Evolutionary conservation across 441 rosid species (phyloP).

Genomic region (Bocquillonia castaneifolia): DNA sequence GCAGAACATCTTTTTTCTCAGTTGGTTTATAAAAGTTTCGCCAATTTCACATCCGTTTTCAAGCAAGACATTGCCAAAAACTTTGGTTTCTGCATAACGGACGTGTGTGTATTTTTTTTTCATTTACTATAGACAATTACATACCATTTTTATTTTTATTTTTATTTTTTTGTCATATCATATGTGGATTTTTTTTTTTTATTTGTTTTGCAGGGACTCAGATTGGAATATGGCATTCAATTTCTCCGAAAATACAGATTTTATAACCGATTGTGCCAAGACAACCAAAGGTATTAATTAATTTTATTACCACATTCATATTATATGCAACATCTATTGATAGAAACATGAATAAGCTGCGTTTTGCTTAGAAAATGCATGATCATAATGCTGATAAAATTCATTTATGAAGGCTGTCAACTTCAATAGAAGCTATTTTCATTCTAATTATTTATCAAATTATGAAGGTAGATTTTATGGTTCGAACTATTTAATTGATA

Average conservation of each 20-base stretch:
- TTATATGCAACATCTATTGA: too few relatives aligned
- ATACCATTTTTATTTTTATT: background rate
- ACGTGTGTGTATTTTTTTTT: constrained; percentile 47
- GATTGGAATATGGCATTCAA: constrained; percentile 86
- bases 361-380: too few relatives aligned
- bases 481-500: too few relatives aligned
- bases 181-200: background rate
- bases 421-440: too few relatives aligned
- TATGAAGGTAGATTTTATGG: too few relatives aligned
- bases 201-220: constrained; percentile 46
- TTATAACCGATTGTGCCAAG: constrained; percentile 56
- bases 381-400: too few relatives aligned
- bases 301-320: too few relatives aligned
- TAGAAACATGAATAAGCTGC: background rate
- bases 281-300: constrained; percentile 59
- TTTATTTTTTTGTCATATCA: background rate
- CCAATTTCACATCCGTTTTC: constrained; percentile 54
- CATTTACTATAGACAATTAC: background rate
- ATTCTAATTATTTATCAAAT: too few relatives aligned
- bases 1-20: constrained; percentile 39
- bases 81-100: constrained; percentile 77
- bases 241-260: constrained; percentile 55
- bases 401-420: too few relatives aligned
- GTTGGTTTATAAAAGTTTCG: constrained; percentile 40
- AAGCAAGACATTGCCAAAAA: constrained; percentile 50